These are phyloP conservation scores for Acanthamoeba royreba DNA, from an alignment of 208 protist genomes.

Conservation along the genomic window DNA sequence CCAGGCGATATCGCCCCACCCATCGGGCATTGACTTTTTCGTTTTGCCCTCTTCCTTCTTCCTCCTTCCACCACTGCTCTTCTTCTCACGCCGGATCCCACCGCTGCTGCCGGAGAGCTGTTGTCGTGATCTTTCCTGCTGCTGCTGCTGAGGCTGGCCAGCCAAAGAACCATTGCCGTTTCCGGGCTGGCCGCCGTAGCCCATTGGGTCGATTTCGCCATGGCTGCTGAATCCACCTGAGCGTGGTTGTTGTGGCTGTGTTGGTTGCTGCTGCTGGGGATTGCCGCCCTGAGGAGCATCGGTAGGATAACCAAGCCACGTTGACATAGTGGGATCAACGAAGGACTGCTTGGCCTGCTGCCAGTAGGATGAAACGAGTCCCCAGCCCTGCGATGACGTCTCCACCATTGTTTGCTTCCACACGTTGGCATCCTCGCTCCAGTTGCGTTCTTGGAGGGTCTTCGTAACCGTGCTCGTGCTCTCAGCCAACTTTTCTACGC, in stretches of 20 bases:
- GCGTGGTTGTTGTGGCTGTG: neutral
- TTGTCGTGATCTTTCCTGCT: neutral
- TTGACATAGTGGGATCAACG: neutral
- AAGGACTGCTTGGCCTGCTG: neutral
- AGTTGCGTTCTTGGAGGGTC: slow-evolving; percentile 20
- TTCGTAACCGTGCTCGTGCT: neutral
- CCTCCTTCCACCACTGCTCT: neutral
- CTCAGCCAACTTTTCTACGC: neutral
- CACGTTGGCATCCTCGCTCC: slow-evolving; percentile 26
- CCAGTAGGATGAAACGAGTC: neutral
- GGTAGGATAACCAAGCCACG: neutral
- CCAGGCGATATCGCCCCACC: slow-evolving; percentile 3
- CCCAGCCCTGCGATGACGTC: slow-evolving; percentile 10
- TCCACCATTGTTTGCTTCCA: slow-evolving; percentile 13
- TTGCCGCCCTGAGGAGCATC: neutral
- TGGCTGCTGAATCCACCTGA: neutral
- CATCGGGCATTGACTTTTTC: neutral
- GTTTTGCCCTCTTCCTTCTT: neutral
- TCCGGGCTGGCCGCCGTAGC: neutral
- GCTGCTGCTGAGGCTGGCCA: neutral
- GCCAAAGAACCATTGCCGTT: neutral
- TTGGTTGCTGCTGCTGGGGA: neutral
- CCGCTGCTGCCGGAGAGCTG: neutral
- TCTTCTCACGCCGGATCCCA: neutral
- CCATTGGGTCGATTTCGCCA: neutral